phyloP scores from a whole-genome alignment of 2,329 filamentous ascomycete species.

The Botrytis aclada region DNA sequence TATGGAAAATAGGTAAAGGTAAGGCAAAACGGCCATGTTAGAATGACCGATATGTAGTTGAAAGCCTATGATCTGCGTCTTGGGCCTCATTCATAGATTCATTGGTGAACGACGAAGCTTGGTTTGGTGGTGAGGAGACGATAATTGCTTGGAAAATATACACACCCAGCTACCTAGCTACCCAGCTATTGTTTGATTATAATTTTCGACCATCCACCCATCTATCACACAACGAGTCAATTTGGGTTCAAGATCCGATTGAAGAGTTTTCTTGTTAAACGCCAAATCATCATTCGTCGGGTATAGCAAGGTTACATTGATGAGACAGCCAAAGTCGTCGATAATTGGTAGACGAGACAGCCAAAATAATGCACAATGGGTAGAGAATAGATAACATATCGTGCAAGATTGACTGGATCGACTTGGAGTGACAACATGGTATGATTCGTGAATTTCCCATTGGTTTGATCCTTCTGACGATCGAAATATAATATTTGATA shows the following conservation, averaged over 20 bases:
- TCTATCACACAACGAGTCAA: not conserved
- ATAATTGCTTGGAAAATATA: constrained; percentile 22
- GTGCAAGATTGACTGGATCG: constrained; percentile 1
- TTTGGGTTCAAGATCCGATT: constrained; percentile 16
- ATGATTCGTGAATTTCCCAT: constrained; percentile 4
- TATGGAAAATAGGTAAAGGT: constrained; percentile 7
- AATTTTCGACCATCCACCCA: not conserved
- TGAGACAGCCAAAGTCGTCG: not conserved
- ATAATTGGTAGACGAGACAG: not conserved
- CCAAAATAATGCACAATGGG: not conserved
- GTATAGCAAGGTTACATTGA: constrained; percentile 22
- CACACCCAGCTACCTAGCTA: not conserved
- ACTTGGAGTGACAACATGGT: not conserved
- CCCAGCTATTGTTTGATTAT: not conserved
- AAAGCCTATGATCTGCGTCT: constrained; percentile 31
- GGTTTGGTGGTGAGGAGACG: constrained; percentile 20
- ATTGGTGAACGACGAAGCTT: constrained; percentile 31
- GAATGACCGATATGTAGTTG: not conserved
- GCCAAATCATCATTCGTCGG: constrained; percentile 34
- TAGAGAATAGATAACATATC: not conserved
- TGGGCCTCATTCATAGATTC: constrained; percentile 18
- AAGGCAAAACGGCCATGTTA: not conserved
- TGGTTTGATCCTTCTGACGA: not conserved
- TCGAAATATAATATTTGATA: not conserved
- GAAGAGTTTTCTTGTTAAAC: constrained; percentile 25